Base-by-base conservation (phyloP, 345 rosid species). In the Sisymbrium altissimum region DNA sequence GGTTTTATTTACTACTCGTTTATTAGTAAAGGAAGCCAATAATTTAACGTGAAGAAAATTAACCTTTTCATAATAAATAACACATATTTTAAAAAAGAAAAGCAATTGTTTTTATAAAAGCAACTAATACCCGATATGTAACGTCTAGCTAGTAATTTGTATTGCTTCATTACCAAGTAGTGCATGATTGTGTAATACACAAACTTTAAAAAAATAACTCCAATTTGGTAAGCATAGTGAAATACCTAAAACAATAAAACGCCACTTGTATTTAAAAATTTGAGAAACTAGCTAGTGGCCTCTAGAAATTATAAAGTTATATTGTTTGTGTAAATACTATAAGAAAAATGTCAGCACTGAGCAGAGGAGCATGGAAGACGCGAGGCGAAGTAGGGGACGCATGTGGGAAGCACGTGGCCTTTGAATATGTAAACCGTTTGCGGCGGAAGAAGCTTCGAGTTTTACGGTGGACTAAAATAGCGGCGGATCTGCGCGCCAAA, bases 321-420 rank as follows among this genome's bases (percentile, higher is more conserved):
- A 46, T 46, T 46, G 52, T 46, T n/a, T n/a, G n/a, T n/a, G 7
- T 17, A 21, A 7, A 19, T 7, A 17, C 9, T 30, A 11, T 4
- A 13, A 8, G 0, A 32, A 45, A 32, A 71, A 53, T 4, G 55
- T 54, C 38, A 29, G 38, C 17, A 25, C 59, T 48, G 25, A 30
- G 36, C 40, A 64, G 23, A 64, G 36, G 44, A 66, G 44, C 73
- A 45, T 67, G 62, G 46, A 61, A 33, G 48, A 41, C 33, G 38
- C 57, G 45, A 75, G 68, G 45, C 6, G 29, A 52, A 75, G 69
- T 52, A 43, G 3, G 58, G 74, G 25, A 61, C 0, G 41, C 79
- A 76, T 69, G 79, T 76, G 75, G 50, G 18, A 52, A 23, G 33
- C 79, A 68, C 65, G 70, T 75, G 64, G 6, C 12, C 41, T 2